Evolutionary conservation across 2,329 filamentous ascomycete species (phyloP), one percentile per base, ranked within the genome.

Genomic region (Thelonectria blattea): DNA sequence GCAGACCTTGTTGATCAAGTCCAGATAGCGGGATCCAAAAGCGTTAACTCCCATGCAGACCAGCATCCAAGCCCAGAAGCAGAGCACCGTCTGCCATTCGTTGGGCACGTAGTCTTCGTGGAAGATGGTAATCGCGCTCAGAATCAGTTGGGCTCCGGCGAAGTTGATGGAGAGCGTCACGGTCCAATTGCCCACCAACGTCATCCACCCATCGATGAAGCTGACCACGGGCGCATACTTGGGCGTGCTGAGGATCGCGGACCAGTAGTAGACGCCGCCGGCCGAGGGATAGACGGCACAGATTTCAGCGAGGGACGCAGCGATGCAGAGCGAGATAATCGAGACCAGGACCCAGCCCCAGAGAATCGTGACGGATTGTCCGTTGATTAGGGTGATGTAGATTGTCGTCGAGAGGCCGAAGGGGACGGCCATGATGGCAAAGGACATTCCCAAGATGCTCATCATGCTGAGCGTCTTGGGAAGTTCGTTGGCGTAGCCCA

Each of bases 171-270:
- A 89, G 27, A 89, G 87, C 2, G 86, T 87, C 47, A 91, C 76
- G 34, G 86, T 86, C 68, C 90, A 88, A 86, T 89, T 91, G 39
- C 88, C 89, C 34, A 88, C 87, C 56, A 88, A 83, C 61, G 87
- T 89, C 72, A 88, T 89, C 89, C 89, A 92, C 27, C 89, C 89
- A 2, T 88, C 91, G 57, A 89, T 83, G 80, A 88, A 92, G 46
- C 86, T 89, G 17, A 91, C 81, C 22, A 87, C 75, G 0, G 86
- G 85, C 22, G 85, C 84, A 80, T 83, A 90, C 57, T 75, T 77
- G 62, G 81, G 81, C 74, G 85, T 86, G 55, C 83, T 82, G 65
- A 91, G 81, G 65, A 85, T 79, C 56, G 89, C 88, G 3, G 88
- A 88, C 89, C 89, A 91, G 75, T 91, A 88, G 69, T 92, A 91